A percentile compares a stretch with the other conserved stretches of the same genome.
phyloP scores from a whole-genome alignment of 2,329 filamentous ascomycete species.

The Epichloe aotearoae region DNA sequence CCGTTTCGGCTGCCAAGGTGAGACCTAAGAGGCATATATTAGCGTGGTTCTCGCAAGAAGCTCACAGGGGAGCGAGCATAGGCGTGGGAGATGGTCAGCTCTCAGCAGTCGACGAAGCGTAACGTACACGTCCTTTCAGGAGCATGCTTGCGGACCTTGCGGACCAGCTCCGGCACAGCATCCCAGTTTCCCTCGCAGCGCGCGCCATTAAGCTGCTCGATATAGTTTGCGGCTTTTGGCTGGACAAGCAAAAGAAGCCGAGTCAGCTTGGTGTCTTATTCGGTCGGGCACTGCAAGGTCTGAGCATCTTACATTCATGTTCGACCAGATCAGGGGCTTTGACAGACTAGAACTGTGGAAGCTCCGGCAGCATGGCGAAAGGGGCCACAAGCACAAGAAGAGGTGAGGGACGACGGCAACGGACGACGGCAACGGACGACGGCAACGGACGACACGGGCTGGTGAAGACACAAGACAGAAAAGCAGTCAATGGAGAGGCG shows the following conservation, averaged over 20 bases:
- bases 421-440: neutral
- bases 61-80: neutral
- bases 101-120: neutral
- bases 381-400: neutral
- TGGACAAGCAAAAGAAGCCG: conserved; percentile 15
- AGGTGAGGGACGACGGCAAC: neutral
- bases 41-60: neutral
- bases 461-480: neutral
- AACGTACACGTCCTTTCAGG: conserved; percentile 67
- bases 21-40: conserved; percentile 37
- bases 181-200: conserved; percentile 83
- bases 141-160: conserved; percentile 91
- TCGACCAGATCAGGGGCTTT: conserved; percentile 16
- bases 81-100: neutral
- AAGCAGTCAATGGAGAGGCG: neutral
- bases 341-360: conserved; percentile 10
- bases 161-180: conserved; percentile 72
- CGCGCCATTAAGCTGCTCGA: conserved; percentile 69
- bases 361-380: conserved; percentile 11
- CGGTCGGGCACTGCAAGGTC: neutral
- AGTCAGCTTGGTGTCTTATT: conserved; percentile 2
- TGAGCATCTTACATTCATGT: conserved; percentile 23
- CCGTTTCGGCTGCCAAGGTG: conserved; percentile 54
- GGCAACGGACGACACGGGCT: neutral
- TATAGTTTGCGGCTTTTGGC: conserved; percentile 71